Percentiles rank a stretch among this genome's conserved stretches.
These are phyloP conservation scores for Kodamaea kakaduensis DNA, from an alignment of 805 yeast genomes.

Conservation along the genomic window DNA sequence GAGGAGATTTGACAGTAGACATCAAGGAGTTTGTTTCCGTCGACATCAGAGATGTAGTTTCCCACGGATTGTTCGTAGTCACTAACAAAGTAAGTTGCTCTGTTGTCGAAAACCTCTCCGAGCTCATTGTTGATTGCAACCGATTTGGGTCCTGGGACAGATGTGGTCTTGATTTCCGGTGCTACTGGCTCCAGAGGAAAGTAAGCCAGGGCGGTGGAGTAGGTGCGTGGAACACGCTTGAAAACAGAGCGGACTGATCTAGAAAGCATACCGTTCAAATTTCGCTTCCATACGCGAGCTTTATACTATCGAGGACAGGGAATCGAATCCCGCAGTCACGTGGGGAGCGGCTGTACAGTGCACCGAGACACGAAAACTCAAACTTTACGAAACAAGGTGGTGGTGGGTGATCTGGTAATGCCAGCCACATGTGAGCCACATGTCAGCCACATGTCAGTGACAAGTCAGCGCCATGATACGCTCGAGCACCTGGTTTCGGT, in stretches of 20 bases:
- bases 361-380: no score
- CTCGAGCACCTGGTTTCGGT: no score
- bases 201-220: conserved; percentile 24
- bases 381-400: no score
- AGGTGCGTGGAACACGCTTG: conserved; percentile 1
- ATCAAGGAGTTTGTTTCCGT: conserved; percentile 39
- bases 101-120: conserved; percentile 37
- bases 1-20: conserved; percentile 43
- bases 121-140: conserved; percentile 28
- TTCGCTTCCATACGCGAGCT: neutral
- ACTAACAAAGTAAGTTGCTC: conserved; percentile 40
- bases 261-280: neutral
- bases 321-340: conserved; percentile 5
- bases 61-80: conserved; percentile 39
- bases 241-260: neutral
- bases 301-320: conserved; percentile 1
- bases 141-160: conserved; percentile 39
- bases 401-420: no score
- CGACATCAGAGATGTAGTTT: conserved; percentile 40
- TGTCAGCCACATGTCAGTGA: no score
- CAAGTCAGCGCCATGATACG: no score
- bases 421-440: no score
- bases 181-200: conserved; percentile 35
- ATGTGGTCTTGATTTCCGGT: conserved; percentile 27
- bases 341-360: no score